phyloP scores from a whole-genome alignment of 169 alveolate genomes.

The Eimeria tenella region DNA sequence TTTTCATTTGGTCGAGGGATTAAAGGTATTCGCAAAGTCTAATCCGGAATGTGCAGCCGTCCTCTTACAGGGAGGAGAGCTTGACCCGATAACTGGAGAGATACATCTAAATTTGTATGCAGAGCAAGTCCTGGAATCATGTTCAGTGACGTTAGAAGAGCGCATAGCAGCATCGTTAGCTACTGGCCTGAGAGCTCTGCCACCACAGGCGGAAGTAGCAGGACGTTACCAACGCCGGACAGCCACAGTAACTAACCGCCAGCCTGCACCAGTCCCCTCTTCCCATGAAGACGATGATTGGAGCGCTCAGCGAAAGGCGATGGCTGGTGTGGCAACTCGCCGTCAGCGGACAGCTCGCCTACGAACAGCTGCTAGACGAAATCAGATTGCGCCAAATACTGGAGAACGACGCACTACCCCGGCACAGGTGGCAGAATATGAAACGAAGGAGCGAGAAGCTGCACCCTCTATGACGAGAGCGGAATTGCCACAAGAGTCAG shows the following conservation, averaged over 20 bases:
- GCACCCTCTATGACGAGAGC: no score
- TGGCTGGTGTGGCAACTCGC: slow-evolving; percentile 36
- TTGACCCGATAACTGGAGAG: slow-evolving; percentile 37
- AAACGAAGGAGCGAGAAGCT: neutral
- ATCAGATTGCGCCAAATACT: neutral
- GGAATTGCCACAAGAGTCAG: neutral
- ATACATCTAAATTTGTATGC: slow-evolving; percentile 42
- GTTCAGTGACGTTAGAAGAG: slow-evolving; percentile 37
- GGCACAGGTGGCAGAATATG: neutral
- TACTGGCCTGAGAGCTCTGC: slow-evolving; percentile 23
- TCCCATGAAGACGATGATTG: slow-evolving; percentile 43
- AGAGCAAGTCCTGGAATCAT: slow-evolving; percentile 52
- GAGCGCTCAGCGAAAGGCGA: slow-evolving; percentile 8
- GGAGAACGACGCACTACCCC: neutral
- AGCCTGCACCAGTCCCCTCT: neutral
- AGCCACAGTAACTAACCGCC: slow-evolving; percentile 16
- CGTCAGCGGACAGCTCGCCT: slow-evolving; percentile 53
- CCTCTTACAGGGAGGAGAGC: slow-evolving; percentile 36
- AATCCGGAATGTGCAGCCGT: slow-evolving; percentile 55
- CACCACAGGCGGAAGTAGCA: slow-evolving; percentile 27
- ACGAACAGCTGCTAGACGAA: slow-evolving; percentile 5
- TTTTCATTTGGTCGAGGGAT: slow-evolving; percentile 47
- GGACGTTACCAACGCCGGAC: slow-evolving; percentile 48
- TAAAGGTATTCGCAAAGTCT: slow-evolving; percentile 58
- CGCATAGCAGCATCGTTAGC: slow-evolving; percentile 53